A percentile compares a stretch with the other conserved stretches of the same genome.
Evolutionary conservation across 108 stramenopile species (phyloP).

Genomic region (Discostella pseudostelligera): DNA sequence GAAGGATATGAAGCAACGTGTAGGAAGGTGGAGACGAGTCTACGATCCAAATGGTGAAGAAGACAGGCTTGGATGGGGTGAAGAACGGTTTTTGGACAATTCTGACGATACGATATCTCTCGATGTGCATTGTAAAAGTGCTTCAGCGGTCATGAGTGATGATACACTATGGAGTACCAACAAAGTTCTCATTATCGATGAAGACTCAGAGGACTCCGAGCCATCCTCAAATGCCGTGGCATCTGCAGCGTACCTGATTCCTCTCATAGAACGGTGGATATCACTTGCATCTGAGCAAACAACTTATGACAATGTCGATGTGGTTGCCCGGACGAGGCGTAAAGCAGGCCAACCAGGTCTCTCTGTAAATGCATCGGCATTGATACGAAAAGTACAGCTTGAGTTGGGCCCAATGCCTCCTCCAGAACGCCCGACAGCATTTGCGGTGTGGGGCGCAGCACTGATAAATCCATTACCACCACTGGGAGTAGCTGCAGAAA

Average conservation of each 20-base stretch:
- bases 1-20: slow-evolving; percentile 38
- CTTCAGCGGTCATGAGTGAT: background rate
- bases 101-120: background rate
- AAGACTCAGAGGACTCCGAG: slow-evolving; percentile 17
- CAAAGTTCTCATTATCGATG: slow-evolving; percentile 21
- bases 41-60: slow-evolving; percentile 75
- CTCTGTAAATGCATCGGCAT: slow-evolving; percentile 40
- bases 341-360: slow-evolving; percentile 49
- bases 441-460: slow-evolving; percentile 60
- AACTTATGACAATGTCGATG: slow-evolving; percentile 61
- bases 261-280: slow-evolving; percentile 52
- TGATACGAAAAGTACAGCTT: slow-evolving; percentile 36
- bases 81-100: slow-evolving; percentile 59
- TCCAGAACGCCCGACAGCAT: slow-evolving; percentile 32
- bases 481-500: slow-evolving; percentile 56
- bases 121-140: slow-evolving; percentile 2
- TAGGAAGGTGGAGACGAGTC: slow-evolving; percentile 64
- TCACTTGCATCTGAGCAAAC: slow-evolving; percentile 47
- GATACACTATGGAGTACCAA: slow-evolving; percentile 16
- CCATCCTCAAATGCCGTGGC: slow-evolving; percentile 21
- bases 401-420: slow-evolving; percentile 20
- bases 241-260: slow-evolving; percentile 24
- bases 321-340: slow-evolving; percentile 47
- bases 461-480: slow-evolving; percentile 68
- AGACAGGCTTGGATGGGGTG: slow-evolving; percentile 56